Evolutionary conservation across 148 eudicot genomes (phyloP).

Genomic region (Chenopodium formosanum): DNA sequence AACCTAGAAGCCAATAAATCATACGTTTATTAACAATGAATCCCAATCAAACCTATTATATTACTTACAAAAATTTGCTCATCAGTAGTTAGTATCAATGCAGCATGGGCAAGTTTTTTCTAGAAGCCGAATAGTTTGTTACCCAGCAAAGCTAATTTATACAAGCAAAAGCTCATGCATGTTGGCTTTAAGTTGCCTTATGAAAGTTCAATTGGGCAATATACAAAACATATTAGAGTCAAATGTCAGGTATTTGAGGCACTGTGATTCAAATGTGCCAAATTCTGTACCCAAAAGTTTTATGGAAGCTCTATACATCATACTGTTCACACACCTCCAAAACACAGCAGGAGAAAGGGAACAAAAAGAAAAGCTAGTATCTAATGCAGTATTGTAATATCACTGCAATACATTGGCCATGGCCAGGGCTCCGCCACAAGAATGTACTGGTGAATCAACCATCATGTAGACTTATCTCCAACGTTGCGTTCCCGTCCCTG

Average conservation of each 20-base stretch:
- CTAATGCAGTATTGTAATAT: not conserved
- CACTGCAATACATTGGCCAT: not conserved
- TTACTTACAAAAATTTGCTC: not conserved
- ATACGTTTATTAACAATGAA: not conserved
- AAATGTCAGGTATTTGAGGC: not conserved
- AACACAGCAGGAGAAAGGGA: not conserved
- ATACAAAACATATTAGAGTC: not conserved
- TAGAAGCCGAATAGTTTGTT: too few species aligned
- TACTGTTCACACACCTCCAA: conserved; percentile 9
- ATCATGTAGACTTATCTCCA: conserved; percentile 1
- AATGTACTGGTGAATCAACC: conserved; percentile 1
- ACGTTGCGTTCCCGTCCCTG: not conserved
- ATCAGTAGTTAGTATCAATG: too few species aligned
- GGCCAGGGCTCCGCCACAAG: not conserved
- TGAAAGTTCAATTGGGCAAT: not conserved
- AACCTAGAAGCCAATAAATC: too few species aligned
- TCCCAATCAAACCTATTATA: not conserved
- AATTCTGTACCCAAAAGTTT: not conserved
- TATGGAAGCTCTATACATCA: conserved; percentile 23
- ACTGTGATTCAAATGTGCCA: conserved; percentile 8
- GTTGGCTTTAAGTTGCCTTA: not conserved
- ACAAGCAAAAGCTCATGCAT: not conserved
- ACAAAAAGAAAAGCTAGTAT: conserved; percentile 1
- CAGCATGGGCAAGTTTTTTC: too few species aligned
- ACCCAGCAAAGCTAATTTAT: too few species aligned